Percentiles rank a stretch among this genome's conserved stretches.
phyloP scores from a whole-genome alignment of 129 eudicot genomes.

The Logfia minima region DNA sequence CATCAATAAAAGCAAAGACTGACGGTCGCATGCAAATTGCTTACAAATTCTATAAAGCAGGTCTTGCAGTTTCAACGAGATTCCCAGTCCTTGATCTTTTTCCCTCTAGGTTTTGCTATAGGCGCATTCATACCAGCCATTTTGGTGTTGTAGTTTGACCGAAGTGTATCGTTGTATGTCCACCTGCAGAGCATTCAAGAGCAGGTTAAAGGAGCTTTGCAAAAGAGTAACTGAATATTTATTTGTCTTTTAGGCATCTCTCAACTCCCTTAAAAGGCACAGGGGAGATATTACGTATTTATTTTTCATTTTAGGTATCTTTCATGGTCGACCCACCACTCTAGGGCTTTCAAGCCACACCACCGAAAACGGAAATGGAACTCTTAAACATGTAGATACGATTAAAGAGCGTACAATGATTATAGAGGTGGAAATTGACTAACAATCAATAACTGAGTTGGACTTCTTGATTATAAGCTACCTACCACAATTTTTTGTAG shows the following conservation, averaged over 20 bases:
- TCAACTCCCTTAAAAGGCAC: too few species aligned
- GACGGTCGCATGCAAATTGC: slow-evolving; percentile 15
- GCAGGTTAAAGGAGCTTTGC: neutral
- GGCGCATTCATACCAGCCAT: slow-evolving; percentile 94
- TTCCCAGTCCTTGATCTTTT: slow-evolving; percentile 89
- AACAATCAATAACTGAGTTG: neutral
- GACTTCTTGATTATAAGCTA: neutral
- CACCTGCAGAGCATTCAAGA: slow-evolving; percentile 50
- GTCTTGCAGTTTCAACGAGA: slow-evolving; percentile 37
- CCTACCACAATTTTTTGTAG: neutral
- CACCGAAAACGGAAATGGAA: neutral
- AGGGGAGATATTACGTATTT: too few species aligned
- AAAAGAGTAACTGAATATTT: neutral
- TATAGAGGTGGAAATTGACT: neutral
- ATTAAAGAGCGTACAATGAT: neutral
- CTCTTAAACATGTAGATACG: neutral
- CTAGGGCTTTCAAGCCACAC: neutral
- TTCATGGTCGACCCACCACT: neutral
- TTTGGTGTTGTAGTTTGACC: slow-evolving; percentile 79
- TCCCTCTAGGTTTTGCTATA: slow-evolving; percentile 89
- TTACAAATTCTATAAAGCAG: slow-evolving; percentile 4
- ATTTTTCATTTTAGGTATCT: neutral
- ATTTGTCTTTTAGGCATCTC: too few species aligned
- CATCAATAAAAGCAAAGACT: neutral
- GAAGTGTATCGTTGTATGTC: slow-evolving; percentile 83